Conservation (phyloP, 148 eudicot species). For the Oxyria digyna region DNA sequence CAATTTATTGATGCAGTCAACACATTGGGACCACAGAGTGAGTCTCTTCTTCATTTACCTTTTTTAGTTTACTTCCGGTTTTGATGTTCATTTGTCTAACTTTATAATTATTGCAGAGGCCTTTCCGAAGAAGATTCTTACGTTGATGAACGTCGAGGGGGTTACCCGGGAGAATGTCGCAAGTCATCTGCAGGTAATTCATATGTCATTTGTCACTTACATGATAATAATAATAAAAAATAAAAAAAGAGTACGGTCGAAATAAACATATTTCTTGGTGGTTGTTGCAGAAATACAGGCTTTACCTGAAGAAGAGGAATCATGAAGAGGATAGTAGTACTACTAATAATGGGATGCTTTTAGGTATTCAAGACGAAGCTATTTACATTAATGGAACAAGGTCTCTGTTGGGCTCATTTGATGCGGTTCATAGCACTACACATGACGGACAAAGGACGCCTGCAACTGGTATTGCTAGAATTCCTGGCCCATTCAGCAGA, state of each 20-base stretch:
- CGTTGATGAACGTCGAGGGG: constrained; percentile 68
- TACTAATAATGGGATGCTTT: too few species aligned
- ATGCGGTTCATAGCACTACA: not conserved
- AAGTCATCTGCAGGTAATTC: constrained; percentile 76
- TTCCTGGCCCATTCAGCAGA: not conserved
- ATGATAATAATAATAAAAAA: not conserved
- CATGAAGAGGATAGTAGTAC: too few species aligned
- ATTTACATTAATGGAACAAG: not conserved
- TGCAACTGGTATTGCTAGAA: constrained; percentile 8
- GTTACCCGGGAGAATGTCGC: constrained; percentile 91
- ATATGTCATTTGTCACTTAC: not conserved
- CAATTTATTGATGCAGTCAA: not conserved
- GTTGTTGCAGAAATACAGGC: constrained; percentile 67
- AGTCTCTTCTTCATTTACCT: not conserved
- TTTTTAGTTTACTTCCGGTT: not conserved
- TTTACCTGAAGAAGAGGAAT: constrained; percentile 48
- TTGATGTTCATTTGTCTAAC: not conserved
- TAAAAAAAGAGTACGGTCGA: too few species aligned
- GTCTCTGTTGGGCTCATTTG: constrained; percentile 5
- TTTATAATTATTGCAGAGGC: constrained; percentile 39
- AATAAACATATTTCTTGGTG: not conserved
- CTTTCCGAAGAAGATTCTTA: constrained; percentile 83
- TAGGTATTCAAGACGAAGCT: too few species aligned
- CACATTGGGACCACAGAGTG: not conserved
- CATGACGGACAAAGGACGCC: not conserved